Percentiles rank a stretch among this genome's conserved stretches.
Conservation (phyloP, 2,329 filamentous ascomycete species). For the Pochonia chlamydosporia region DNA sequence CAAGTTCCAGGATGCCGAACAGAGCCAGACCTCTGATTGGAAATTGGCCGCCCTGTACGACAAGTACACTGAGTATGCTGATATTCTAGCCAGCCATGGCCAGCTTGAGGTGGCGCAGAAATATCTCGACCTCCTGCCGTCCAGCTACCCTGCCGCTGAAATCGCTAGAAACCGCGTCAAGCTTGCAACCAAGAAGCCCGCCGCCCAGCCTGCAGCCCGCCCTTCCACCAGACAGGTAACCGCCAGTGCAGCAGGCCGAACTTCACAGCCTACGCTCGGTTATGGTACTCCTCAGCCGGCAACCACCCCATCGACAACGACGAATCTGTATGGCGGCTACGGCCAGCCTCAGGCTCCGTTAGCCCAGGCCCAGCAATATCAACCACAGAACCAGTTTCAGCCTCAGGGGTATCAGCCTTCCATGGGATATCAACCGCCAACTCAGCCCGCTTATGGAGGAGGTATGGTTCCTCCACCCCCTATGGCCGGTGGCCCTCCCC, state of each 20-base stretch:
- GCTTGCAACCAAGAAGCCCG: conserved; percentile 62
- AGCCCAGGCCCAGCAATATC: conserved; percentile 30
- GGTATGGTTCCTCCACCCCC: conserved; percentile 23
- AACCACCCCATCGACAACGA: conserved; percentile 20
- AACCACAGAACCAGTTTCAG: conserved; percentile 30
- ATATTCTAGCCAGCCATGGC: conserved; percentile 87
- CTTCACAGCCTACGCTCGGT: conserved; percentile 28
- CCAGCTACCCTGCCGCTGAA: conserved; percentile 79
- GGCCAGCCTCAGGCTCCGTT: conserved; percentile 18
- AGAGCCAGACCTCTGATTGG: conserved; percentile 69
- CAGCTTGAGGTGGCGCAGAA: conserved; percentile 81
- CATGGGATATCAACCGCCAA: conserved; percentile 47
- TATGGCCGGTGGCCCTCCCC: conserved; percentile 31
- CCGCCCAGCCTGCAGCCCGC: conserved; percentile 17
- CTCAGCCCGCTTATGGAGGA: conserved; percentile 31
- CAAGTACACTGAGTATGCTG: conserved; percentile 95
- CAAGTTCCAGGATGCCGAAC: conserved; percentile 80
- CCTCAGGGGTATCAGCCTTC: conserved; percentile 15
- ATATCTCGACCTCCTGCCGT: conserved; percentile 82
- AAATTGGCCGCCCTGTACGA: conserved; percentile 84
- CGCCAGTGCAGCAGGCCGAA: conserved; percentile 3
- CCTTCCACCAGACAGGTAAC: conserved; percentile 20
- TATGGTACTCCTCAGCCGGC: conserved; percentile 43
- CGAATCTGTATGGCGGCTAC: conserved; percentile 22
- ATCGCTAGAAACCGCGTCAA: conserved; percentile 79